phyloP scores from a whole-genome alignment of 805 yeast genomes.

The Diddensiella santjacobensis region DNA sequence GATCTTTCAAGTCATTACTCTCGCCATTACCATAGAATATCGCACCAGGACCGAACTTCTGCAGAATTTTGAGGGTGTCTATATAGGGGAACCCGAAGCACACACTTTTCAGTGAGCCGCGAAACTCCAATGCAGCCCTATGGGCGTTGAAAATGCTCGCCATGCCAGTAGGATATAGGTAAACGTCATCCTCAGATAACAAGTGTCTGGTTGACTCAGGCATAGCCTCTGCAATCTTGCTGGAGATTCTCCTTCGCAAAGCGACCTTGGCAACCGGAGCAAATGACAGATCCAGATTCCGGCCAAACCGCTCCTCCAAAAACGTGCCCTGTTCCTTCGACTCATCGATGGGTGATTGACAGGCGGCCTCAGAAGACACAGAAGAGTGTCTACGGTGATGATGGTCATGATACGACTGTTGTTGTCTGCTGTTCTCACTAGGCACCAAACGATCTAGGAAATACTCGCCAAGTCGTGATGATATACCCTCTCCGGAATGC shows the following conservation, averaged over 20 bases:
- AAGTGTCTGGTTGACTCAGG: conserved; percentile 27
- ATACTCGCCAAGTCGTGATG: conserved; percentile 86
- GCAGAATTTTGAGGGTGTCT: conserved; percentile 80
- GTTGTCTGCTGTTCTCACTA: conserved; percentile 3
- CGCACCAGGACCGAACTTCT: conserved; percentile 89
- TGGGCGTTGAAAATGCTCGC: conserved; percentile 84
- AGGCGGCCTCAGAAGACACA: neutral
- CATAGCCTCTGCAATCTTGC: conserved; percentile 48
- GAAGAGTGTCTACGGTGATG: conserved; percentile 6
- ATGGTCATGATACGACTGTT: conserved; percentile 13
- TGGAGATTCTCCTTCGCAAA: conserved; percentile 69
- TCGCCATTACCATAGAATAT: conserved; percentile 85
- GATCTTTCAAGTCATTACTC: conserved; percentile 53
- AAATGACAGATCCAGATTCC: conserved; percentile 75
- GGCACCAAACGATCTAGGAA: conserved; percentile 50
- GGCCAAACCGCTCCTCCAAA: conserved; percentile 86
- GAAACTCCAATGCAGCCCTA: conserved; percentile 32
- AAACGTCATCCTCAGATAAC: conserved; percentile 57
- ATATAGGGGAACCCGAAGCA: conserved; percentile 97
- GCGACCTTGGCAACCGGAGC: conserved; percentile 74
- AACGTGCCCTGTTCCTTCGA: conserved; percentile 53
- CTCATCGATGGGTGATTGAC: conserved; percentile 3
- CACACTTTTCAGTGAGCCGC: conserved; percentile 55
- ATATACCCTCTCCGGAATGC: conserved; percentile 94
- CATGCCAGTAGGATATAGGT: conserved; percentile 88